Conservation (phyloP, 2,329 filamentous ascomycete species). For the Corinectria fuckeliana region DNA sequence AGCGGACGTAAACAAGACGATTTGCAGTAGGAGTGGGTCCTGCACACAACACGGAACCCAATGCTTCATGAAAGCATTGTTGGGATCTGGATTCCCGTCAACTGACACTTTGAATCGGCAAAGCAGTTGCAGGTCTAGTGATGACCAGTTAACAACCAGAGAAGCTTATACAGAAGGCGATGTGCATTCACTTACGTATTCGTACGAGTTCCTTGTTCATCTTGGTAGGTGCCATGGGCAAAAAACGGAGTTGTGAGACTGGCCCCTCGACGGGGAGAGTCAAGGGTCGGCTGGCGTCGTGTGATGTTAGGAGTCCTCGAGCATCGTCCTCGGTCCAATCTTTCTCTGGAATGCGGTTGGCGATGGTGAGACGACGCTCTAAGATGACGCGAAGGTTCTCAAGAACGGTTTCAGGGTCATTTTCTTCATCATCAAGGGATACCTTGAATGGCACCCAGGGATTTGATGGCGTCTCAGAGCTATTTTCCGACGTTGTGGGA, state of each 20-base stretch:
- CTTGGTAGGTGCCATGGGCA: conserved; percentile 51
- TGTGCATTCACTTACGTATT: conserved; percentile 48
- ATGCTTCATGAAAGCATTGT: conserved; percentile 54
- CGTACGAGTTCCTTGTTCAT: conserved; percentile 56
- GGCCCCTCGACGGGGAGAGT: conserved; percentile 34
- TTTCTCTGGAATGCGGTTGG: conserved; percentile 40
- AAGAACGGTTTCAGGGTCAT: conserved; percentile 38
- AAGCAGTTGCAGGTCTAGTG: conserved; percentile 55
- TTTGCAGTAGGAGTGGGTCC: conserved; percentile 56
- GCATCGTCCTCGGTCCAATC: conserved; percentile 32
- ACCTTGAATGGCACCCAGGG: conserved; percentile 37
- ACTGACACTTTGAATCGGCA: conserved; percentile 59
- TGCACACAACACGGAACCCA: conserved; percentile 57
- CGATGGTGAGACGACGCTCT: conserved; percentile 38
- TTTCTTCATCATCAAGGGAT: conserved; percentile 34
- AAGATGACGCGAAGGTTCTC: conserved; percentile 40
- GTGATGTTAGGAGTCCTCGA: conserved; percentile 1
- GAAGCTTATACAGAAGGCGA: background rate
- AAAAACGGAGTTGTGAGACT: conserved; percentile 46
- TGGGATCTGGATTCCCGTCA: conserved; percentile 53
- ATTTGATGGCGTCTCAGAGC: conserved; percentile 13
- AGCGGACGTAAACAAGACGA: conserved; percentile 57
- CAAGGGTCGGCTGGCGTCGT: conserved; percentile 24
- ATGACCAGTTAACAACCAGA: background rate
- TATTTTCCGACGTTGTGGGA: background rate